These are phyloP conservation scores for Durio zibethinus DNA, from an alignment of 345 rosid genomes.

Conservation along the genomic window DNA sequence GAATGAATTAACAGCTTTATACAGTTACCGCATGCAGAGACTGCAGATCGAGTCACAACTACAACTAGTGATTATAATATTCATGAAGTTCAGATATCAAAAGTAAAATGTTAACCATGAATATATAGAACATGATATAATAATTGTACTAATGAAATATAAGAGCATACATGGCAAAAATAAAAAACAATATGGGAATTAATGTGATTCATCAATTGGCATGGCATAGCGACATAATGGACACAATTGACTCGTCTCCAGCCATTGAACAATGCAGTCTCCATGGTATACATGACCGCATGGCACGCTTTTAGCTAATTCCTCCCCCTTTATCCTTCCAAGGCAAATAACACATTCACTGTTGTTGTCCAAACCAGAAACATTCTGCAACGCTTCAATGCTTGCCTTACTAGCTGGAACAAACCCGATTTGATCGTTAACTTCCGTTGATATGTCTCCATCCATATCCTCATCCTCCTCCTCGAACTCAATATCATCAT, in stretches of 20 bases:
- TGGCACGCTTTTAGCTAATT: slow-evolving; percentile 10
- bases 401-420: not conserved
- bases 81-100: too few species aligned
- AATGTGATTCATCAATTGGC: not conserved
- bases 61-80: too few species aligned
- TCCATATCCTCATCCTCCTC: not conserved
- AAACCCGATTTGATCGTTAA: not conserved
- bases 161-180: too few species aligned
- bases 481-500: too few species aligned
- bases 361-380: not conserved
- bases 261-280: slow-evolving; percentile 13
- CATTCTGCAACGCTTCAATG: not conserved
- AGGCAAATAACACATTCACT: slow-evolving; percentile 6
- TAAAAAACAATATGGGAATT: too few species aligned
- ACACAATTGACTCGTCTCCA: not conserved
- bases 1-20: too few species aligned
- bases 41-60: too few species aligned
- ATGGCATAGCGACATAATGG: slow-evolving; percentile 14
- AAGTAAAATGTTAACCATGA: too few species aligned
- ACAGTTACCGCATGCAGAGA: too few species aligned
- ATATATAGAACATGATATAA: too few species aligned
- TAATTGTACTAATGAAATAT: too few species aligned
- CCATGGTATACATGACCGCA: slow-evolving; percentile 10
- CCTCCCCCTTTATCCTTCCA: not conserved
- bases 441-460: not conserved